phyloP scores from a whole-genome alignment of 2,329 filamentous ascomycete species.

The Macrophomina pseudophaseolina region DNA sequence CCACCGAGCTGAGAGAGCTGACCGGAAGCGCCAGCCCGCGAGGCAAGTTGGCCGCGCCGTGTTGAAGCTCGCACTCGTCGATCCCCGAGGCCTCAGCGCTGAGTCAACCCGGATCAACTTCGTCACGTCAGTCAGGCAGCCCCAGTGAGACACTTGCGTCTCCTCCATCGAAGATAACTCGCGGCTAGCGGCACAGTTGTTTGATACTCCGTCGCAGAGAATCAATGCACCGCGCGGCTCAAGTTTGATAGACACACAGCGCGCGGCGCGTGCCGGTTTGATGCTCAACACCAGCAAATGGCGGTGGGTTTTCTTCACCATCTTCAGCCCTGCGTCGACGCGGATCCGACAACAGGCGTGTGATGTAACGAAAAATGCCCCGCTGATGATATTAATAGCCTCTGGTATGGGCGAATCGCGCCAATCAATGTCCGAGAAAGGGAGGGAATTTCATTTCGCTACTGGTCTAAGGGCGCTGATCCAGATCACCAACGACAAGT shows the following conservation, averaged over 20 bases:
- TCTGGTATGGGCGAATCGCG: neutral
- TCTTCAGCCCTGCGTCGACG: slow-evolving; percentile 14
- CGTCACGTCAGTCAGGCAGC: slow-evolving; percentile 4
- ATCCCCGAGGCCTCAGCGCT: slow-evolving; percentile 6
- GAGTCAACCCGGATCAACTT: neutral
- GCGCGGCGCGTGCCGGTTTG: slow-evolving; percentile 8
- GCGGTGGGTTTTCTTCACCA: slow-evolving; percentile 7
- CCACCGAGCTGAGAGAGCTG: neutral
- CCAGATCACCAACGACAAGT: slow-evolving; percentile 7
- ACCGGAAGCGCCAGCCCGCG: neutral
- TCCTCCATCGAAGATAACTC: neutral
- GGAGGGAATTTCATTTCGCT: slow-evolving; percentile 7
- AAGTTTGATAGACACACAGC: neutral
- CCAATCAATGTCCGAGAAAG: slow-evolving; percentile 9
- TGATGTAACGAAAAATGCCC: slow-evolving; percentile 14
- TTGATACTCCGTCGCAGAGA: neutral
- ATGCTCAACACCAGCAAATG: slow-evolving; percentile 2
- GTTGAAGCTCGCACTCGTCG: neutral
- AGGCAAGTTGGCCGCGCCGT: neutral
- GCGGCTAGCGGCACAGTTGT: neutral
- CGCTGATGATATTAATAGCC: slow-evolving; percentile 16
- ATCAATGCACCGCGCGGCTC: neutral
- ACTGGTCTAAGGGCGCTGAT: slow-evolving; percentile 15
- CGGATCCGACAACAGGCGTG: slow-evolving; percentile 11
- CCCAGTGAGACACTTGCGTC: slow-evolving; percentile 7